Percentiles rank a stretch among this genome's conserved stretches.
phyloP scores from a whole-genome alignment of 139 green algal species.

The Coelastrella sp. region DNA sequence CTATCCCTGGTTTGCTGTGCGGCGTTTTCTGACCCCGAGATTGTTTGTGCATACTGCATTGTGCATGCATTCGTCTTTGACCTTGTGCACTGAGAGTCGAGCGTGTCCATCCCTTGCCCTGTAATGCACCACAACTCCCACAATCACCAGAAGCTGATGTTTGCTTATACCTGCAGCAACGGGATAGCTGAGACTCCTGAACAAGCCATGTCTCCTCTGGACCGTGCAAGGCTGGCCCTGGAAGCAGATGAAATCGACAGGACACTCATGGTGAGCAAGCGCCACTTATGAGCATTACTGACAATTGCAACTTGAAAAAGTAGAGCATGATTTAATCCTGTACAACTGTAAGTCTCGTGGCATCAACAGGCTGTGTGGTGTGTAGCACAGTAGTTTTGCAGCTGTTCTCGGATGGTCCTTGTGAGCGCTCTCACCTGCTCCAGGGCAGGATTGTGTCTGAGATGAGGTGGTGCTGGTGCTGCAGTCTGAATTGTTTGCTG shows the following conservation, averaged over 20 bases:
- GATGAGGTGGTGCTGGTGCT: neutral
- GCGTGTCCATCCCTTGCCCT: neutral
- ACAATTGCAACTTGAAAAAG: neutral
- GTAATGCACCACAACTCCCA: too few relatives aligned
- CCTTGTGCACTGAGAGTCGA: too few relatives aligned
- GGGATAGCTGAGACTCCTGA: neutral
- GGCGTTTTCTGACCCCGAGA: too few relatives aligned
- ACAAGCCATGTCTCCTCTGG: constrained; percentile 35
- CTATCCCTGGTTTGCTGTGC: too few relatives aligned
- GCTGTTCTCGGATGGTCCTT: neutral
- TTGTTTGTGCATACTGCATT: too few relatives aligned
- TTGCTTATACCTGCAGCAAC: neutral
- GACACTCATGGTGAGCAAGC: constrained; percentile 47
- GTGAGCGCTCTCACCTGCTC: too few relatives aligned
- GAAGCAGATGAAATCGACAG: constrained; percentile 50
- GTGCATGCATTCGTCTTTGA: too few relatives aligned
- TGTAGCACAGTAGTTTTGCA: neutral
- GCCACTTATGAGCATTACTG: neutral
- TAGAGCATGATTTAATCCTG: neutral
- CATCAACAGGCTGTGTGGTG: neutral
- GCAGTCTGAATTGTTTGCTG: constrained; percentile 49
- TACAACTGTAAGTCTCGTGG: neutral
- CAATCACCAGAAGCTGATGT: neutral
- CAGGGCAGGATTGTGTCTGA: too few relatives aligned
- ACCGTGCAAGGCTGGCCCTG: constrained; percentile 41